phyloP scores from a whole-genome alignment of 306 rosid species.

The Vigna reflexopilosa region DNA sequence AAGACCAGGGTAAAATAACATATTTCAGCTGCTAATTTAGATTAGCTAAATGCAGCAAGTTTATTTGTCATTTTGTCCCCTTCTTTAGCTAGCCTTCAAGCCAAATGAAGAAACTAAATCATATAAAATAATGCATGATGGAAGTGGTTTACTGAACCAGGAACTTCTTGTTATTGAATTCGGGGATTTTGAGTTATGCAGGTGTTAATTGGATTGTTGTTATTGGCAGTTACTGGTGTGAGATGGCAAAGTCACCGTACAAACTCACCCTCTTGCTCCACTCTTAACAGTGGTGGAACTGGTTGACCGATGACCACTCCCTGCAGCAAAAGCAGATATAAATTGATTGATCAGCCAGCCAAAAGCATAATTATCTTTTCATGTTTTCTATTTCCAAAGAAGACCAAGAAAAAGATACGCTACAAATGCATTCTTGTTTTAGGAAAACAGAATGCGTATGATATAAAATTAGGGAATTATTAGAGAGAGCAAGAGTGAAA shows the following conservation, averaged over 20 bases:
- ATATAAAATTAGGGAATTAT: constrained; percentile 35
- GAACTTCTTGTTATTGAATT: constrained; percentile 35
- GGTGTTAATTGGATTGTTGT: neutral
- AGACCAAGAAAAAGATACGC: constrained; percentile 40
- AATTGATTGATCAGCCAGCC: constrained; percentile 27
- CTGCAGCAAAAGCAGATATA: constrained; percentile 17
- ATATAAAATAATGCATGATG: too few species aligned
- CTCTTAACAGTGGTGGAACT: constrained; percentile 12
- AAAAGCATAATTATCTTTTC: constrained; percentile 31
- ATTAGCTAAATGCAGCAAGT: constrained; percentile 21
- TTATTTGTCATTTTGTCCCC: constrained; percentile 32
- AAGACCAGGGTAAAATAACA: neutral
- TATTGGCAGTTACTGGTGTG: constrained; percentile 32
- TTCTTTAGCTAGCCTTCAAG: constrained; percentile 31
- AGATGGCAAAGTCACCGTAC: constrained; percentile 17
- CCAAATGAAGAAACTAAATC: constrained; percentile 24
- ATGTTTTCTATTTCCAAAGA: constrained; percentile 32
- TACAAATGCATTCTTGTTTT: constrained; percentile 18
- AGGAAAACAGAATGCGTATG: constrained; percentile 18
- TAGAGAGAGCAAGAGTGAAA: constrained; percentile 34
- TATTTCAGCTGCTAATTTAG: neutral
- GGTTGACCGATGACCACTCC: constrained; percentile 36
- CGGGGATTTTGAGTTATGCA: constrained; percentile 25
- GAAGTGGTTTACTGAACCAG: neutral
- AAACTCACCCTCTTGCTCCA: constrained; percentile 10